Evolutionary conservation across 2,329 filamentous ascomycete genomes (phyloP).

Genomic region (Arthroderma sp.): DNA sequence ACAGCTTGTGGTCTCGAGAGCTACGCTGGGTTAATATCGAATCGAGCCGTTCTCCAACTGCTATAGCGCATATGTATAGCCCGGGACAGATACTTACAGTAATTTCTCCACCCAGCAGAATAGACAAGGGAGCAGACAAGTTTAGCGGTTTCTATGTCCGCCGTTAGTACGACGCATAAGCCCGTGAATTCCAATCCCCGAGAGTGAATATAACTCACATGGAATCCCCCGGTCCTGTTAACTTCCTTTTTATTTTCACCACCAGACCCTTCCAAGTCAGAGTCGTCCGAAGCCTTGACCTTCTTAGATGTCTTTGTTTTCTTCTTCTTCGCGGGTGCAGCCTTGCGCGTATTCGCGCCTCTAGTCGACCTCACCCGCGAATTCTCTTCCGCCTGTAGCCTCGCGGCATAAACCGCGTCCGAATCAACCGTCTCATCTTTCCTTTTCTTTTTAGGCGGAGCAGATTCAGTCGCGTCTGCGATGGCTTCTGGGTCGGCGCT

Average conservation of each 20-base stretch:
- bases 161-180: no score
- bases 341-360: slow-evolving; percentile 51
- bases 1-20: slow-evolving; percentile 90
- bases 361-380: slow-evolving; percentile 60
- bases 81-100: slow-evolving; percentile 21
- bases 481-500: slow-evolving; percentile 28
- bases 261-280: slow-evolving; percentile 55
- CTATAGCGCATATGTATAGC: neutral
- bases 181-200: neutral
- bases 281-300: slow-evolving; percentile 66
- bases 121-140: slow-evolving; percentile 32
- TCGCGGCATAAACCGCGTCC: slow-evolving; percentile 75
- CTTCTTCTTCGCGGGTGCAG: slow-evolving; percentile 48
- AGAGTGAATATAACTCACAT: slow-evolving; percentile 39
- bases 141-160: slow-evolving; percentile 31
- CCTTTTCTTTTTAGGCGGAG: slow-evolving; percentile 50
- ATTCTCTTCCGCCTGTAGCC: slow-evolving; percentile 88
- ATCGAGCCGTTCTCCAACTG: no score
- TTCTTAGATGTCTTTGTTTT: slow-evolving; percentile 50
- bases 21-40: slow-evolving; percentile 30
- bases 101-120: slow-evolving; percentile 31
- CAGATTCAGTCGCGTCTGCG: slow-evolving; percentile 25
- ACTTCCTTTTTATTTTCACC: slow-evolving; percentile 47
- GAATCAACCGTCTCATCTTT: slow-evolving; percentile 55
- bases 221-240: slow-evolving; percentile 76